Evolutionary conservation across 306 rosid species (phyloP).

Genomic region (Cucurbita moschata): DNA sequence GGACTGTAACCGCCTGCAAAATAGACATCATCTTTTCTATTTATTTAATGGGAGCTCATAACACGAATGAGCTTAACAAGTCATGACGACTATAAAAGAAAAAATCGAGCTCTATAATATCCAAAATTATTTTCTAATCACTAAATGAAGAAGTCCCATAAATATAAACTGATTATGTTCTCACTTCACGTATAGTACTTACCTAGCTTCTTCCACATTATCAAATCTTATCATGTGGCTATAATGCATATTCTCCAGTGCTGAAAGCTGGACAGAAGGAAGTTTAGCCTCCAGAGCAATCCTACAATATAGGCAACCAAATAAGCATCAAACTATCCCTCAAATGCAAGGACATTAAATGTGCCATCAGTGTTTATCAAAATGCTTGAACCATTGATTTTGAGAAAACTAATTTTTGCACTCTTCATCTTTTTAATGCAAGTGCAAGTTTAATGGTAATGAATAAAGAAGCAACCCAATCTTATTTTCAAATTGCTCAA

Average conservation of each 20-base stretch:
- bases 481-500: background rate
- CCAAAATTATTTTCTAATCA: background rate
- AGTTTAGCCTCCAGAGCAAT: slow-evolving; percentile 59
- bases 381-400: background rate
- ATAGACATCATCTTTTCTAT: background rate
- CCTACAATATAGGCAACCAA: slow-evolving; percentile 31
- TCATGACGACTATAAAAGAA: background rate
- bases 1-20: slow-evolving; percentile 58
- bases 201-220: slow-evolving; percentile 67
- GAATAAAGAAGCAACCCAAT: background rate
- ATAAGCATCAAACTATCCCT: slow-evolving; percentile 11
- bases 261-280: slow-evolving; percentile 54
- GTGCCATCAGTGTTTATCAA: background rate
- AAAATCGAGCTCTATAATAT: background rate
- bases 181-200: slow-evolving; percentile 7
- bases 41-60: background rate
- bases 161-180: background rate
- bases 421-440: background rate
- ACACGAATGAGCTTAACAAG: background rate
- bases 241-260: slow-evolving; percentile 89
- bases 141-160: background rate
- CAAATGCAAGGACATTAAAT: slow-evolving; percentile 15
- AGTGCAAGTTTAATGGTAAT: background rate
- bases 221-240: slow-evolving; percentile 78
- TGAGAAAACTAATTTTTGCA: background rate